A percentile compares a stretch with the other conserved stretches of the same genome.
These are phyloP conservation scores for Cinchona pubescens DNA, from an alignment of 257 asterid genomes.

Conservation along the genomic window DNA sequence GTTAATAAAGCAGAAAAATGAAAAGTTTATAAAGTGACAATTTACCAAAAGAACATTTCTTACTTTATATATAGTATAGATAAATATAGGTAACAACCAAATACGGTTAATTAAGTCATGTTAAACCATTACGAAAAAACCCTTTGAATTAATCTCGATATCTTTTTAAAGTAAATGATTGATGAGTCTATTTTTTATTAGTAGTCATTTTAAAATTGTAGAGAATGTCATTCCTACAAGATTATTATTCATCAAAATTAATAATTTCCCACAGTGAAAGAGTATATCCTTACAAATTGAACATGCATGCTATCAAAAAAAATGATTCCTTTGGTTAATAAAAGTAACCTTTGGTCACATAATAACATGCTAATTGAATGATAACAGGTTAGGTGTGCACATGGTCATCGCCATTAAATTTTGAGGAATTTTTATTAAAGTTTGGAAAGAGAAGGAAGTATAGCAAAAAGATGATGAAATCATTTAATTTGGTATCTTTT, in stretches of 20 bases:
- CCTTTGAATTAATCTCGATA: neutral
- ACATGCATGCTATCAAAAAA: neutral
- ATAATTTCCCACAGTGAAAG: neutral
- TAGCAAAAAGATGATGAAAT: constrained; percentile 6
- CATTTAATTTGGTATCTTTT: constrained; percentile 20
- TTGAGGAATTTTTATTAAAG: neutral
- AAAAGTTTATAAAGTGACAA: too few species aligned
- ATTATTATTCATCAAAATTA: too few species aligned
- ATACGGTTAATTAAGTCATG: neutral
- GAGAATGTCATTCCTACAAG: neutral
- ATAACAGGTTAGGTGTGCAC: constrained; percentile 63
- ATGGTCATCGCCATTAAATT: constrained; percentile 21
- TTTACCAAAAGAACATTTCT: too few species aligned
- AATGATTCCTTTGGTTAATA: constrained; percentile 11
- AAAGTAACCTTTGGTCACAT: too few species aligned
- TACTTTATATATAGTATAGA: too few species aligned
- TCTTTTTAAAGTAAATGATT: neutral
- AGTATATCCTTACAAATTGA: neutral
- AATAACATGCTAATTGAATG: constrained; percentile 59
- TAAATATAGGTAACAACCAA: too few species aligned
- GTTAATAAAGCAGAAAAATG: too few species aligned
- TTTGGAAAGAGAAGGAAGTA: neutral
- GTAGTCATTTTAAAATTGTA: neutral
- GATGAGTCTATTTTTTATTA: neutral
- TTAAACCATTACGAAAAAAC: too few species aligned